Base-by-base conservation (phyloP, 371 early-diverging fungal genomes). In the Lichtheimia ramosa region DNA sequence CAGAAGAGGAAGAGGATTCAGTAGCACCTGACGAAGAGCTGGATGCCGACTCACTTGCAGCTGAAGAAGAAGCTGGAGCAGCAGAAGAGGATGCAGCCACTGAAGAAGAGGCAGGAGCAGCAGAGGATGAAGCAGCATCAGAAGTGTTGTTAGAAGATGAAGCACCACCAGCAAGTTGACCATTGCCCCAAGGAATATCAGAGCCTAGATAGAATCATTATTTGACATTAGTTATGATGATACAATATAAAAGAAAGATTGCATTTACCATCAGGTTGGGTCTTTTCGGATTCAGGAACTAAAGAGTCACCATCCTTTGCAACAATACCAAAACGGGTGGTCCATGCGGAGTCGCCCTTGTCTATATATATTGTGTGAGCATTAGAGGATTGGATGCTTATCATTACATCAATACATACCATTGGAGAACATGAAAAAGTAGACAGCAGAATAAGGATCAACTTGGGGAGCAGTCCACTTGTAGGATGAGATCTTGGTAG, bases 341-440 rank as follows among this genome's bases (percentile, higher is more conserved):
- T 70, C 74, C 74, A 74, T 10, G 68, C 64, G 15, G 41, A 39
- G 16, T 63, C 60, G 18, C 61, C 56, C n/a, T 40, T 21, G 14
- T 50, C 62, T 67, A 43, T 48, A 23, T 15, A 43, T 25, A 53
- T 4, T 8, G 43, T 5, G 8, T 24, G 42, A 46, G 46, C 16
- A n/a, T 16, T 0, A 10, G 5, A 2, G 12, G 10, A 14, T n/a
- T 7, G 3, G 3, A 25, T 25, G 25, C 25, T 8, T 43, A 15
- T 6, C 43, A 46, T 18, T 46, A 16, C 46, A 16, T n/a, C n/a
- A 46, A 16, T 14, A 56, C 65, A 52, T 63, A 74, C 70, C 43
- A 52, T 58, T 66, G 18, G 68, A 65, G 63, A 63, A 74, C 70
- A 68, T 70, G 54, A 74, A 61, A 51, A 70, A 74, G 53, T 74